phyloP scores from a whole-genome alignment of 495 filamentous ascomycete species.

The Tetracladium marchalianum region DNA sequence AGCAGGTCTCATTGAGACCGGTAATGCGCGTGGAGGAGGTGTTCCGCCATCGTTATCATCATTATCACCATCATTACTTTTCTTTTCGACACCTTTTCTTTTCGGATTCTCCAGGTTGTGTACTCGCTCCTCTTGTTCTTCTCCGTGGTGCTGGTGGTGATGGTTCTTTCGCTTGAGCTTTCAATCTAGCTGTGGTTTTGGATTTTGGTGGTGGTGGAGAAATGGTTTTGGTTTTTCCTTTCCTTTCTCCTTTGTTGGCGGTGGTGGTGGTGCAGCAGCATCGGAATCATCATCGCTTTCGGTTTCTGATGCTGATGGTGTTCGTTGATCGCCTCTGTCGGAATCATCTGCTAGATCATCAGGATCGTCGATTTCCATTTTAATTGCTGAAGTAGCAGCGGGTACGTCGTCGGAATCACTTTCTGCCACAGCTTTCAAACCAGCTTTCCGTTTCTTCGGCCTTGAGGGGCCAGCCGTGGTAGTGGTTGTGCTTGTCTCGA shows the following conservation, averaged over 20 bases:
- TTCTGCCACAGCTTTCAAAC: conserved; percentile 23
- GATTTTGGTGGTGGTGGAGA: conserved; percentile 7
- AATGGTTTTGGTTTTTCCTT: conserved; percentile 3
- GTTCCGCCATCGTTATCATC: conserved; percentile 3
- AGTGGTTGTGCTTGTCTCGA: background rate
- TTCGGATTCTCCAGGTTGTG: no score
- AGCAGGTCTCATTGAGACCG: conserved; percentile 17
- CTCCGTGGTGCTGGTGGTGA: conserved; percentile 17
- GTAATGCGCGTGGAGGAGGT: conserved; percentile 18
- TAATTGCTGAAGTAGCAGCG: conserved; percentile 33
- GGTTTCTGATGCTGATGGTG: conserved; percentile 30
- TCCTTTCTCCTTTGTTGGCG: conserved; percentile 14
- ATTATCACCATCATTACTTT: background rate
- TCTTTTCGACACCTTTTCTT: no score
- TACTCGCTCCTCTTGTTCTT: conserved; percentile 9
- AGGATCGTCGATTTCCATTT: conserved; percentile 46
- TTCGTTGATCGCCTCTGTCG: conserved; percentile 27
- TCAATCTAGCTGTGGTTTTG: conserved; percentile 7
- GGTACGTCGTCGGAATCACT: conserved; percentile 37
- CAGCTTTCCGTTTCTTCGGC: conserved; percentile 41
- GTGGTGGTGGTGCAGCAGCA: conserved; percentile 25
- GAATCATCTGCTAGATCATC: conserved; percentile 20
- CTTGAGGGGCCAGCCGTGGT: conserved; percentile 25
- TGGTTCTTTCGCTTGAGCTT: no score
- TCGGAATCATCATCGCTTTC: conserved; percentile 30